A percentile compares a stretch with the other conserved stretches of the same genome.
phyloP scores from a whole-genome alignment of 306 rosid species.

The Abrus precatorius region DNA sequence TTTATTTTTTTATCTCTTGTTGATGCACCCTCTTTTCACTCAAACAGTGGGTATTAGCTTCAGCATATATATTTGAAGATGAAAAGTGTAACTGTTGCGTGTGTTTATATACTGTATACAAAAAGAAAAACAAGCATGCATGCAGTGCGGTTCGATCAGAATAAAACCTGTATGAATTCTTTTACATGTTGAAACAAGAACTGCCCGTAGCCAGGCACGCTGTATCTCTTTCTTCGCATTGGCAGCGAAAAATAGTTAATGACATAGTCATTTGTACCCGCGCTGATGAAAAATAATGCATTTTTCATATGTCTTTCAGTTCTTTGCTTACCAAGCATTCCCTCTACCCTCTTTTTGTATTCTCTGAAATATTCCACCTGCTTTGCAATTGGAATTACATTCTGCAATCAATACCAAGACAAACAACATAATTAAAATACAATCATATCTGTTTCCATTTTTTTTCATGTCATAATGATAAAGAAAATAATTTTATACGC shows the following conservation, averaged over 20 bases:
- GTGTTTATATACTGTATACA: background rate
- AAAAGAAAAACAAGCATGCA: background rate
- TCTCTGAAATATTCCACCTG: slow-evolving; percentile 72
- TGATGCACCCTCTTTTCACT: too few species aligned
- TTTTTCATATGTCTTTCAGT: slow-evolving; percentile 54
- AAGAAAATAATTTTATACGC: background rate
- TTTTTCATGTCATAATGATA: background rate
- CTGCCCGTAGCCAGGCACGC: slow-evolving; percentile 49
- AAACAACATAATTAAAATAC: background rate
- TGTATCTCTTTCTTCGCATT: slow-evolving; percentile 51
- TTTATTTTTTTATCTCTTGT: too few species aligned
- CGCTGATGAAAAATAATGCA: slow-evolving; percentile 69
- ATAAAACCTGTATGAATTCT: slow-evolving; percentile 64
- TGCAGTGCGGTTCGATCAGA: background rate
- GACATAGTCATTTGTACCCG: slow-evolving; percentile 83
- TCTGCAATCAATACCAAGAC: slow-evolving; percentile 50
- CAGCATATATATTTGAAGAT: too few species aligned
- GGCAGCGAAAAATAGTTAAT: slow-evolving; percentile 70
- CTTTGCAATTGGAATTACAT: slow-evolving; percentile 60
- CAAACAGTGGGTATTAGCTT: too few species aligned
- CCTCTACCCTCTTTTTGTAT: slow-evolving; percentile 65
- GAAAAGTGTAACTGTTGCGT: too few species aligned
- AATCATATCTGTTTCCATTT: background rate
- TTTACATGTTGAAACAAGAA: slow-evolving; percentile 60
- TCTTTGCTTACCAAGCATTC: slow-evolving; percentile 55